A percentile compares a stretch with the other conserved stretches of the same genome.
phyloP scores from a whole-genome alignment of 176 grass and related monocot genomes.

The Panicum miliaceum region DNA sequence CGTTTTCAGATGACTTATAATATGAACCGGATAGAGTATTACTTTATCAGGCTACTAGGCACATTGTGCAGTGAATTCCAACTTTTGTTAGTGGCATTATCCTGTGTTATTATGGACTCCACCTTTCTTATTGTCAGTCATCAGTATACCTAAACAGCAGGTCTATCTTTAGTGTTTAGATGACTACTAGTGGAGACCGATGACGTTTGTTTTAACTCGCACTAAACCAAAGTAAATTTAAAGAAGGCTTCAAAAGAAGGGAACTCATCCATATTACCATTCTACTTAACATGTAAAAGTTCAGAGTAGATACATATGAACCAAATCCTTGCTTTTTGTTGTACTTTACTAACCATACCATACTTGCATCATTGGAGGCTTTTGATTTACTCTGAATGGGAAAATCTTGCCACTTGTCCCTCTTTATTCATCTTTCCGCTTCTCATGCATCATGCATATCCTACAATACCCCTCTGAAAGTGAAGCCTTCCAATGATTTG shows the following conservation, averaged over 20 bases:
- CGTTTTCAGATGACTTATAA: constrained; percentile 7
- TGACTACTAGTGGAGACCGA: constrained; percentile 20
- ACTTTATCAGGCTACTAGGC: background rate
- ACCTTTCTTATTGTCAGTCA: constrained; percentile 13
- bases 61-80: constrained; percentile 10
- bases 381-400: background rate
- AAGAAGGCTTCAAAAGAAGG: constrained; percentile 36
- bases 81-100: constrained; percentile 14
- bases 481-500: constrained; percentile 38
- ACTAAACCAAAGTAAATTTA: constrained; percentile 42
- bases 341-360: constrained; percentile 14
- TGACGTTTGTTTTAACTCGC: constrained; percentile 34
- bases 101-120: constrained; percentile 3
- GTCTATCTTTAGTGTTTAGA: constrained; percentile 42
- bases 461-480: constrained; percentile 36
- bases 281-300: background rate
- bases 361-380: background rate
- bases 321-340: constrained; percentile 4
- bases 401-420: background rate
- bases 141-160: constrained; percentile 34
- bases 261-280: constrained; percentile 9
- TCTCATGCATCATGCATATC: constrained; percentile 25
- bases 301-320: constrained; percentile 16
- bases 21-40: constrained; percentile 28
- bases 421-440: background rate